Conservation (phyloP, 345 rosid genomes). For the Salix suchowensis region DNA sequence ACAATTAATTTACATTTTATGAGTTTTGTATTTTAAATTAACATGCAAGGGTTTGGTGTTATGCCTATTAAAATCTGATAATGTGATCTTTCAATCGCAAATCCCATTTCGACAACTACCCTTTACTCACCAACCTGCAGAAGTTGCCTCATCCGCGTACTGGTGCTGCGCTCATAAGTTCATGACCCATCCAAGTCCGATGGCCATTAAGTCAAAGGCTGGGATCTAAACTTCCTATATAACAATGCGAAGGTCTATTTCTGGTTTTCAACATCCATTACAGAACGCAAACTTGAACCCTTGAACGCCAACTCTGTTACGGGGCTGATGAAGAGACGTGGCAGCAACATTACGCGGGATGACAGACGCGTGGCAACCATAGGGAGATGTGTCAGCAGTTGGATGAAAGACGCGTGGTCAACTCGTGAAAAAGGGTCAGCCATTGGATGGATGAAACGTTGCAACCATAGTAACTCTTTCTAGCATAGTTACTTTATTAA, state of each 20-base stretch:
- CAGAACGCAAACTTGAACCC: slow-evolving; percentile 62
- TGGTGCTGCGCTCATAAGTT: not conserved
- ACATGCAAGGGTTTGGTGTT: not conserved
- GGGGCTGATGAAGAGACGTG: no score
- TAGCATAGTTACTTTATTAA: no score
- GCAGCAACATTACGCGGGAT: no score
- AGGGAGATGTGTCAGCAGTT: no score
- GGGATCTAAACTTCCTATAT: not conserved
- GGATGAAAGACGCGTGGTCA: no score
- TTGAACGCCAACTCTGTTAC: no score
- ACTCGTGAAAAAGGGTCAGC: no score
- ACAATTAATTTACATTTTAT: not conserved
- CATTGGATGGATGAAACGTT: no score
- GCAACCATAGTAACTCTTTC: no score
- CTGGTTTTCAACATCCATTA: slow-evolving; percentile 27
- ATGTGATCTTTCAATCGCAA: not conserved
- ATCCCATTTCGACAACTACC: not conserved
- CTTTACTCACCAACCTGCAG: not conserved
- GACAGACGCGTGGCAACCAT: no score
- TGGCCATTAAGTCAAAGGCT: not conserved
- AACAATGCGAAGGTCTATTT: slow-evolving; percentile 13
- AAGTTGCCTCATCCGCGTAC: not conserved
- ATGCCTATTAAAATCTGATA: not conserved
- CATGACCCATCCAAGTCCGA: not conserved
- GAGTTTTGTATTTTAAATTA: not conserved